Conservation (phyloP, 352 stramenopile species). For the Sclerospora graminicola region DNA sequence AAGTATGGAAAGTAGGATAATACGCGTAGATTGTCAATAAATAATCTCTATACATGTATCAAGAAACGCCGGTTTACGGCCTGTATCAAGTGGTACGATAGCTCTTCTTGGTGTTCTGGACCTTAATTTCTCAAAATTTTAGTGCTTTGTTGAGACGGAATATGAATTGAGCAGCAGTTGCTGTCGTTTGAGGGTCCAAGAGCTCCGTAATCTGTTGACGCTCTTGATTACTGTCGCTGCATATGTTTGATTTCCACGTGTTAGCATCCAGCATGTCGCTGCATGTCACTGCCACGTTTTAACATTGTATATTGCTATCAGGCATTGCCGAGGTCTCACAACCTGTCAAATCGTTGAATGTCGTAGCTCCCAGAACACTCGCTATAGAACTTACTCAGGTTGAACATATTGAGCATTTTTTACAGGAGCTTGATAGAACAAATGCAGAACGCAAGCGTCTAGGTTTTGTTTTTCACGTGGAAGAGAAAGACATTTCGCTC, state of each 20-base stretch:
- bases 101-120: slow-evolving; percentile 2
- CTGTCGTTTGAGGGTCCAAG: slow-evolving; percentile 24
- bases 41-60: too few species aligned
- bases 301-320: slow-evolving; percentile 37
- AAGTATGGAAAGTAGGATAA: too few species aligned
- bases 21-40: too few species aligned
- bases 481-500: slow-evolving; percentile 56
- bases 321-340: slow-evolving; percentile 17
- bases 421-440: too few species aligned
- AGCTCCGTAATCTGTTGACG: slow-evolving; percentile 49
- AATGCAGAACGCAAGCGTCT: too few species aligned
- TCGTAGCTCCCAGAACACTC: slow-evolving; percentile 48
- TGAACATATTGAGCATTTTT: too few species aligned
- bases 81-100: slow-evolving; percentile 57
- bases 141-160: slow-evolving; percentile 40
- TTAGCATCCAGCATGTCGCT: slow-evolving; percentile 24
- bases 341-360: neutral
- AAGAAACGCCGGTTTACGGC: slow-evolving; percentile 49
- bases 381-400: too few species aligned
- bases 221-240: slow-evolving; percentile 33
- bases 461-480: slow-evolving; percentile 61
- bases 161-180: slow-evolving; percentile 30
- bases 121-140: slow-evolving; percentile 20
- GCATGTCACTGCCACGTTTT: slow-evolving; percentile 21
- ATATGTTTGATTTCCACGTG: slow-evolving; percentile 41